Evolutionary conservation across 495 filamentous ascomycete genomes (phyloP).

Genomic region (Aspergillus bertholletiae): DNA sequence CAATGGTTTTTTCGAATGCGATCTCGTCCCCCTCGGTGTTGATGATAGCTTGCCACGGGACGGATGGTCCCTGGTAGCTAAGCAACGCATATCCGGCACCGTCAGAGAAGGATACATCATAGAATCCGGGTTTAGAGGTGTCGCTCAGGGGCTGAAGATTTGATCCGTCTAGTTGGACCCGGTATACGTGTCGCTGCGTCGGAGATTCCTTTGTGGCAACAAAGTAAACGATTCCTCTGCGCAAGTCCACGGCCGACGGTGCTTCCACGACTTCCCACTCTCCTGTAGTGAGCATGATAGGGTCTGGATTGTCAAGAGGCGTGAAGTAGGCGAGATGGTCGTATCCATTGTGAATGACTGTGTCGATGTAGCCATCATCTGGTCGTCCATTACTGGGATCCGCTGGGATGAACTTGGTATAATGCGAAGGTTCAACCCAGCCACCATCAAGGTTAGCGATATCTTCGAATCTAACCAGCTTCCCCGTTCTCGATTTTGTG

Average conservation of each 20-base stretch:
- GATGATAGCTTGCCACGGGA: slow-evolving; percentile 90
- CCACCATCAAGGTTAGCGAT: slow-evolving; percentile 83
- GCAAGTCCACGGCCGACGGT: slow-evolving; percentile 82
- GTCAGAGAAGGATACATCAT: slow-evolving; percentile 79
- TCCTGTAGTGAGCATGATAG: slow-evolving; percentile 81
- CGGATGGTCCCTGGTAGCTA: slow-evolving; percentile 75
- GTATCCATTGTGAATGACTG: slow-evolving; percentile 78
- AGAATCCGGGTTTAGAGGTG: slow-evolving; percentile 75
- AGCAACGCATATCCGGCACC: slow-evolving; percentile 77
- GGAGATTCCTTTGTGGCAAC: slow-evolving; percentile 81
- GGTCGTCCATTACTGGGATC: slow-evolving; percentile 72
- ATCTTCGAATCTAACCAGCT: slow-evolving; percentile 72
- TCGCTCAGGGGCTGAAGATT: slow-evolving; percentile 70
- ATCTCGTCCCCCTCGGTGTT: slow-evolving; percentile 69
- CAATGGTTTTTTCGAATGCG: slow-evolving; percentile 63
- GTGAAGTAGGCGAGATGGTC: slow-evolving; percentile 94
- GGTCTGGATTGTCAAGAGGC: slow-evolving; percentile 78
- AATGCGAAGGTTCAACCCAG: slow-evolving; percentile 93
- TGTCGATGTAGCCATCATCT: slow-evolving; percentile 90
- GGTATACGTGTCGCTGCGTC: slow-evolving; percentile 87
- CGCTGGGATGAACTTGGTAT: slow-evolving; percentile 81
- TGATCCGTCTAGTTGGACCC: slow-evolving; percentile 77
- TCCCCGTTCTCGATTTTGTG: slow-evolving; percentile 68
- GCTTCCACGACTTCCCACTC: slow-evolving; percentile 91
- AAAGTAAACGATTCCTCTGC: slow-evolving; percentile 84